These are phyloP conservation scores for Populus alba DNA, from an alignment of 345 rosid species.

Conservation along the genomic window DNA sequence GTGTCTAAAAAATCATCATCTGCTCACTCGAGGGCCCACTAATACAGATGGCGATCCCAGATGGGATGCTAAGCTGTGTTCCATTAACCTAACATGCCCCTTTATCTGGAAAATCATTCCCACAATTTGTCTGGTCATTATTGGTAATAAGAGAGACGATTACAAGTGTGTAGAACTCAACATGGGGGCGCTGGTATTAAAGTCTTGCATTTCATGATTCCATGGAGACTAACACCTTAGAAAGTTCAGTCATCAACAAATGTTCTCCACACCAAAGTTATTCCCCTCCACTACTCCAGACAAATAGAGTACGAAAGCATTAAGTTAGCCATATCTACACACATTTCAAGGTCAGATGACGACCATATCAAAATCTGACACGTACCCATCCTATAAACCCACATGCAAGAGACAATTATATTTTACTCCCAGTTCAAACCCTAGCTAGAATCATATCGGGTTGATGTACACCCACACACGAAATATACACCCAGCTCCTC, in stretches of 20 bases:
- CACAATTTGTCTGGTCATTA: not conserved
- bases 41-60: not conserved
- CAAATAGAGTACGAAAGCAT: not conserved
- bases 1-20: not conserved
- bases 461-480: no score
- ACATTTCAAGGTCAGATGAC: not conserved
- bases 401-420: not conserved
- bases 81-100: not conserved
- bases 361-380: not conserved
- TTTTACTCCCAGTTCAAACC: not conserved
- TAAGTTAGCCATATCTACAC: not conserved
- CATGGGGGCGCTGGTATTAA: not conserved
- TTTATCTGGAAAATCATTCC: not conserved
- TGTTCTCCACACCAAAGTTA: not conserved
- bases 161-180: not conserved
- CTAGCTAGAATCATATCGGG: not conserved
- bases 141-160: not conserved
- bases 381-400: not conserved
- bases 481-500: not conserved
- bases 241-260: not conserved
- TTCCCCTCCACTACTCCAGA: not conserved
- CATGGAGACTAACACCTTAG: conserved; percentile 5
- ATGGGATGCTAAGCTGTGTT: not conserved
- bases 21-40: not conserved
- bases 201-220: conserved; percentile 3